These are phyloP conservation scores for Chondrus crispus DNA, from an alignment of 23 red algal genomes.

Conservation along the genomic window DNA sequence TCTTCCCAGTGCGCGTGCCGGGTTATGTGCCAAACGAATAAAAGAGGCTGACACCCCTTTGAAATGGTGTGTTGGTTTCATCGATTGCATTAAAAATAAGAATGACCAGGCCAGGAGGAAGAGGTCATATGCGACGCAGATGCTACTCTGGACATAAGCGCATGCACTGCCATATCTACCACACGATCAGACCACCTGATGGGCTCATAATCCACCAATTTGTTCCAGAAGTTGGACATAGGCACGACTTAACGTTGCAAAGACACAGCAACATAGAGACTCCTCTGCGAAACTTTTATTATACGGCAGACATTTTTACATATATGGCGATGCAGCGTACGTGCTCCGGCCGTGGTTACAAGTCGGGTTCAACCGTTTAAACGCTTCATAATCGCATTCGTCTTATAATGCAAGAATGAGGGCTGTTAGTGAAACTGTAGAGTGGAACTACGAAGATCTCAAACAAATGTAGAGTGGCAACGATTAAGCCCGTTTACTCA, in stretches of 20 bases:
- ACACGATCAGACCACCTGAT: conserved; percentile 19
- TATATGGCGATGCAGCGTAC: neutral
- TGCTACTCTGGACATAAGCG: neutral
- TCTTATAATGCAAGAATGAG: conserved; percentile 4
- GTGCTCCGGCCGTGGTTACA: conserved; percentile 39
- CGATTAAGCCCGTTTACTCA: neutral
- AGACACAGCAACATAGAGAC: neutral
- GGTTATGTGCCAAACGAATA: neutral
- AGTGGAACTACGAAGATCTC: conserved; percentile 32
- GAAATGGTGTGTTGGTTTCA: conserved; percentile 26
- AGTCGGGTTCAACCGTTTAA: neutral
- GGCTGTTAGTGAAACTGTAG: neutral
- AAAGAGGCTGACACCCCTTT: neutral
- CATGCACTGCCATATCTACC: neutral
- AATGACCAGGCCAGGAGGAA: neutral
- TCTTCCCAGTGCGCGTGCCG: neutral
- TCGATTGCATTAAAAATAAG: conserved; percentile 23
- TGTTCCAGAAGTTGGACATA: neutral
- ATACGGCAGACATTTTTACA: neutral
- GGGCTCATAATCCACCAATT: conserved; percentile 1
- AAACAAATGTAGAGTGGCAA: neutral
- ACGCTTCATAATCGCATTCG: neutral
- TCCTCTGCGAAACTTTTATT: neutral
- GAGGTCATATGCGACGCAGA: neutral
- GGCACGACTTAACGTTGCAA: conserved; percentile 11